These are phyloP conservation scores for Neurospora tetrasperma DNA, from an alignment of 495 filamentous ascomycete species.

Conservation along the genomic window DNA sequence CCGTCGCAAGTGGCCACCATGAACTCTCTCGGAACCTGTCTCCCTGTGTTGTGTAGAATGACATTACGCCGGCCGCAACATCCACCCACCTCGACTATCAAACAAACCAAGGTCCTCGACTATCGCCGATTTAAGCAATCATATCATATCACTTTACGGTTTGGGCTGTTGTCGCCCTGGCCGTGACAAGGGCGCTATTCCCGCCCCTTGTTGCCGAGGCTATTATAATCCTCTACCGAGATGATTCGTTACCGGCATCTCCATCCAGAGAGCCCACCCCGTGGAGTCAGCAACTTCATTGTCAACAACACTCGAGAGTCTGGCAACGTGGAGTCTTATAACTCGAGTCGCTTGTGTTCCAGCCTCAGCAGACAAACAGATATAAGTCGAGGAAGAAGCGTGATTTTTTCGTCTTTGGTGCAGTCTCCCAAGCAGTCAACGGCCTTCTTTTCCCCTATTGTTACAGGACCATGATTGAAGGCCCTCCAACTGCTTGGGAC, in stretches of 20 bases:
- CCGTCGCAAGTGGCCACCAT: background rate
- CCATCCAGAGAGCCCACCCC: background rate
- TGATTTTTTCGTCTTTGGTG: too few species aligned
- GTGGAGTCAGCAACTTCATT: background rate
- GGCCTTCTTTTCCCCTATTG: background rate
- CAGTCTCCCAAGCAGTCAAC: background rate
- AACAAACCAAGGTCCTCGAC: background rate
- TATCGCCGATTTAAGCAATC: background rate
- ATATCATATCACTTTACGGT: background rate
- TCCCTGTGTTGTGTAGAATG: background rate
- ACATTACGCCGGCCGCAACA: background rate
- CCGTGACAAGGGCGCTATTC: background rate
- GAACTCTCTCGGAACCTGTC: background rate
- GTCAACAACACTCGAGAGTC: background rate
- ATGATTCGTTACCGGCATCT: background rate
- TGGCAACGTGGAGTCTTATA: background rate
- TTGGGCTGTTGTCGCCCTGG: background rate
- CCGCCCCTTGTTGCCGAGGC: background rate
- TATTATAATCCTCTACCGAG: conserved; percentile 1
- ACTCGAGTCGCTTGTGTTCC: background rate
- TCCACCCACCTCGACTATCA: background rate
- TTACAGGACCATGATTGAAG: background rate
- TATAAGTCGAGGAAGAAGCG: background rate
- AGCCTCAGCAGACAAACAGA: background rate
- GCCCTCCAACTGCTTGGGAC: background rate